Evolutionary conservation across 2,329 filamentous ascomycete species (phyloP).

Genomic region (Verticillium klebahnii): DNA sequence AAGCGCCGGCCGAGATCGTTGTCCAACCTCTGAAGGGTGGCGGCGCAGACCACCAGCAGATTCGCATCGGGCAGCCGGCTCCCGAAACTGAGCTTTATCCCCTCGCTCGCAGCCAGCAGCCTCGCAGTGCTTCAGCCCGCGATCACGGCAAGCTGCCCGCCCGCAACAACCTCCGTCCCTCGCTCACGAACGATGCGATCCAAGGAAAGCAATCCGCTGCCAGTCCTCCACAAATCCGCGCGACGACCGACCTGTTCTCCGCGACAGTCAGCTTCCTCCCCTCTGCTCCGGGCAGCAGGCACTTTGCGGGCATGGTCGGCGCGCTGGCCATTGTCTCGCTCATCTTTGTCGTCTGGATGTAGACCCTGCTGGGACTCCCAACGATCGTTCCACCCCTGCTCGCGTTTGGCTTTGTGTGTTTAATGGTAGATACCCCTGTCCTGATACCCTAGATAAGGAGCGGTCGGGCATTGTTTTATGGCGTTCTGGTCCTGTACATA

Average conservation of each 20-base stretch:
- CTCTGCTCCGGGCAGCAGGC: slow-evolving; percentile 38
- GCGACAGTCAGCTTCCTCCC: slow-evolving; percentile 1
- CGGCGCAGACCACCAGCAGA: neutral
- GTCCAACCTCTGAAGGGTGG: neutral
- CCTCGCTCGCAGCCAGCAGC: neutral
- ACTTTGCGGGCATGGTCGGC: slow-evolving; percentile 45
- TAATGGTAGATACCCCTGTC: neutral
- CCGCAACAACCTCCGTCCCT: neutral
- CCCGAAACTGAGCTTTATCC: neutral
- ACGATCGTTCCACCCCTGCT: neutral
- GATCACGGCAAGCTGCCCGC: neutral
- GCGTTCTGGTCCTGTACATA: neutral
- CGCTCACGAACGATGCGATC: slow-evolving; percentile 23
- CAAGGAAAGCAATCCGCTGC: neutral
- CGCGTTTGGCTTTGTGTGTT: neutral
- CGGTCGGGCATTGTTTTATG: neutral
- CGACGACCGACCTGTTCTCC: neutral
- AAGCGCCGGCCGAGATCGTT: neutral
- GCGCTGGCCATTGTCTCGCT: slow-evolving; percentile 47
- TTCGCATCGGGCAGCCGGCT: neutral
- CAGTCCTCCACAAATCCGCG: neutral
- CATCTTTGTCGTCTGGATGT: slow-evolving; percentile 46
- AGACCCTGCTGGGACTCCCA: slow-evolving; percentile 10
- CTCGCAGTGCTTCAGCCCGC: neutral
- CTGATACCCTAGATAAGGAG: neutral